Base-by-base conservation (phyloP, 495 filamentous ascomycete genomes). In the Friedmanniomyces endolithicus region DNA sequence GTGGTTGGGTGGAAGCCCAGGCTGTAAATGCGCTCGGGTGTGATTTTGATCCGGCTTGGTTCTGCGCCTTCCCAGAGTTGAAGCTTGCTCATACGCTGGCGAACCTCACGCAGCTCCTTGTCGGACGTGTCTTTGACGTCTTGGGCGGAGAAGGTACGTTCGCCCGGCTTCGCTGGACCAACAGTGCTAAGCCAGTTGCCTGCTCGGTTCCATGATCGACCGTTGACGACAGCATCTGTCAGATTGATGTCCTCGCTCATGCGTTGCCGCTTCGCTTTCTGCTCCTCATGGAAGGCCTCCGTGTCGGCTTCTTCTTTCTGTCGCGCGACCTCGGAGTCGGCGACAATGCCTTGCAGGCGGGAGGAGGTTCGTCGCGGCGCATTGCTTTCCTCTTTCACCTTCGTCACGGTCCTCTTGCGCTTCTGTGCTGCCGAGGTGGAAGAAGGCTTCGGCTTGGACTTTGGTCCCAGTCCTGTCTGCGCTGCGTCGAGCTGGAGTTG, bases 1-100 rank as follows among this genome's bases (percentile, higher is more conserved):
- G 78, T 71, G 0, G 83, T 87, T 0, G 94, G 92, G 63, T 98
- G 92, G 58, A 98, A 94, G 11, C 82, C 83, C 64, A 98, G 78
- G 12, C 85, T 74, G 64, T 95, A 95, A 55, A 96, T 79, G 53
- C 92, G 75, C 67, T 97, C 89, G 0, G 88, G 90, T 0, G 86
- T 90, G 48, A 97, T 80, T 63, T 97, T 98, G 65, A 97, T 92
- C 41, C 86, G 75, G 63, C 81, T 86, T 0, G 89, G 88, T 19
- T 80, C 78, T 75, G 84, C 94, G 23, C 77, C 77, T 44, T 90
- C 85, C 72, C 89, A 98, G 16, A 98, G 66, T 55, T 83, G 74
- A 37, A 98, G 67, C 0, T 79, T 77, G 63, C 77, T 82, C 86
- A 98, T 89, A 56, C 82, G 82, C 70, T 90, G 73, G 49, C 94